Evolutionary conservation across 345 rosid species (phyloP), one percentile per base, ranked within the genome.

Genomic region (Aquilaria sinensis): DNA sequence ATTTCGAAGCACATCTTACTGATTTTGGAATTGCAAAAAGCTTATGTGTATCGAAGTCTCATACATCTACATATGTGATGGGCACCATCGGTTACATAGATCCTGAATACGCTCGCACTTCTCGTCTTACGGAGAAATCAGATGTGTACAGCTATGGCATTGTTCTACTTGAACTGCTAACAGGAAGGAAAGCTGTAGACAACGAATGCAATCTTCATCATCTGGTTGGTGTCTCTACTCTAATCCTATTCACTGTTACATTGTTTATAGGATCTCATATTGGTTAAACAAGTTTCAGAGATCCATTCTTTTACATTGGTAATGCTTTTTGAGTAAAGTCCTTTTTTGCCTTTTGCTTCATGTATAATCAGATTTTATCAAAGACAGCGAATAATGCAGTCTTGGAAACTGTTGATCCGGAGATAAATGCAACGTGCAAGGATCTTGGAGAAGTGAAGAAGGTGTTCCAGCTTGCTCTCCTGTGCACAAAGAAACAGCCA

Each of bases 81-180:
- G 99, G 99, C 34, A 94, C 99, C 2, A 94, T 94, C 59, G 99
- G 99, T 29, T 90, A 94, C 66, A 90, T 94, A 54, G 99, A 94
- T 54, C 99, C 99, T 0, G 99, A 94, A 61, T 94, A 94, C 74
- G 97, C 99, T 11, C 90, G 96, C 23, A 94, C 99, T 55, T 90
- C 99, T 12, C 92, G 80, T 0, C 92, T 90, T 49, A 94, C 97
- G 0, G 99, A 90, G 79, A 94, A 94, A 62, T 90, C 97, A 0
- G 97, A 90, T 70, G 95, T 94, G n/a, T 94, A 90, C 71, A 90
- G 99, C 68, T 94, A 78, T 4, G 99, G 97, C 47, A 79, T 94
- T 49, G 95, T 94, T 53, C 81, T 94, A 9, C 96, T 94, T 30
- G 97, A 94, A 81, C 57, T 94, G 78, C 77, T 94, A 56, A 94